Evolutionary conservation across 768 basidiomycete species (phyloP).

Genomic region (Trametes elegans): DNA sequence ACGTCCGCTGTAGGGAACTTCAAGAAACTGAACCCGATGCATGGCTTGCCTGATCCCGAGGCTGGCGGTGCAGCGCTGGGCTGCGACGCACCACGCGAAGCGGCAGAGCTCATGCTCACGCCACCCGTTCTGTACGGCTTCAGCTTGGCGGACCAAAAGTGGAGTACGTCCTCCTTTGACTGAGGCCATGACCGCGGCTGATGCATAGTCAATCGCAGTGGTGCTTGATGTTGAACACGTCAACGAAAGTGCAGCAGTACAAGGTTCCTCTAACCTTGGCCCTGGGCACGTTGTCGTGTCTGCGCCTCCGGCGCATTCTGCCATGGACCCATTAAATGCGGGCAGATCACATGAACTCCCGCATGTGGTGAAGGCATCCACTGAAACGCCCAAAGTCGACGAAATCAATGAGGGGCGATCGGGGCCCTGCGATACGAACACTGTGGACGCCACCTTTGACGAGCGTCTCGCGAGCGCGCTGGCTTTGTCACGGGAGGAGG

Average conservation of each 20-base stretch:
- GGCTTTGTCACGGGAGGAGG: background rate
- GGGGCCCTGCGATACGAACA: too few relatives aligned
- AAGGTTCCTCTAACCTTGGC: too few relatives aligned
- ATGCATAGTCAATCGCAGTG: background rate
- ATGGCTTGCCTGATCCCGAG: background rate
- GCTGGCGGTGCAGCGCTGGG: background rate
- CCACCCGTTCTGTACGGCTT: constrained; percentile 56
- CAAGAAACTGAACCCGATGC: background rate
- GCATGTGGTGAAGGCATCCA: too few relatives aligned
- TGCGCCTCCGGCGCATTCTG: background rate
- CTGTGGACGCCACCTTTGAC: too few relatives aligned
- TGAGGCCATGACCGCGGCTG: background rate
- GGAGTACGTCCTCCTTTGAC: constrained; percentile 39
- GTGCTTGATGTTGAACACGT: background rate
- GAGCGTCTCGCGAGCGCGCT: background rate
- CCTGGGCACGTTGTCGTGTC: background rate
- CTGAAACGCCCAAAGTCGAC: too few relatives aligned
- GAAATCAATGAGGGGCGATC: too few relatives aligned
- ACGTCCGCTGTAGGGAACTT: background rate
- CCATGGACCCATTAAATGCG: too few relatives aligned
- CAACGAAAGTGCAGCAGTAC: too few relatives aligned
- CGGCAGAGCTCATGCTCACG: constrained; percentile 30
- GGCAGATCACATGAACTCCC: too few relatives aligned
- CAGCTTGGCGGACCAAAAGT: constrained; percentile 50
- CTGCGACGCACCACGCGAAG: background rate